Conservation (phyloP, 345 rosid species). For the Euphorbia lathyris region DNA sequence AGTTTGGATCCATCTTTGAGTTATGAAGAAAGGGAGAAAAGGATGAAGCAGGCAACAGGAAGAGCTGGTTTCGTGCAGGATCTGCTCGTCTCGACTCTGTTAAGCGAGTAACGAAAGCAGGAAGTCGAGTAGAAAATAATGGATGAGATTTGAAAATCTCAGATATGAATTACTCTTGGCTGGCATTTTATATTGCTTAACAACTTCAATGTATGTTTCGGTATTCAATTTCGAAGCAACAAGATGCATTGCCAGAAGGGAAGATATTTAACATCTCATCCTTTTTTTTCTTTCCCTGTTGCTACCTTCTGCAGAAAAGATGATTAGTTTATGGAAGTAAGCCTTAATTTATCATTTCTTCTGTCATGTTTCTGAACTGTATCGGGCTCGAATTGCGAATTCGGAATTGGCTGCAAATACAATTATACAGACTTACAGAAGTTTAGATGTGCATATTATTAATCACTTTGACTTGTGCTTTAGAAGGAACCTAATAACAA, state of each 20-base stretch:
- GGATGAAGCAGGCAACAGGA: constrained; percentile 49
- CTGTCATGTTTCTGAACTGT: constrained; percentile 6
- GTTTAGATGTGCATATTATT: no score
- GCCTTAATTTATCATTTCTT: constrained; percentile 5
- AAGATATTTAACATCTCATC: constrained; percentile 9
- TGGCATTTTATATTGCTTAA: constrained; percentile 6
- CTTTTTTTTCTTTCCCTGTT: constrained; percentile 1
- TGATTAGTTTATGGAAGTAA: constrained; percentile 12
- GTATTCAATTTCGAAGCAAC: constrained; percentile 7
- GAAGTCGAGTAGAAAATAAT: constrained; percentile 28
- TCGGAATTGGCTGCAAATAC: not conserved
- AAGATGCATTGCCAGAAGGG: not conserved
- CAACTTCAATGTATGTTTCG: constrained; percentile 9
- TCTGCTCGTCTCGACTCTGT: constrained; percentile 44
- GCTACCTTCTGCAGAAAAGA: constrained; percentile 20
- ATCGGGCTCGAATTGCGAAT: constrained; percentile 2
- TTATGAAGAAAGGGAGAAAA: constrained; percentile 49
- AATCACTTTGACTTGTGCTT: no score
- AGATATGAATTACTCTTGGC: constrained; percentile 20
- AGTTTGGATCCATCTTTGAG: constrained; percentile 63
- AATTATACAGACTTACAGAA: not conserved
- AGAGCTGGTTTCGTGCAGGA: constrained; percentile 56
- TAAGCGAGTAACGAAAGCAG: constrained; percentile 26
- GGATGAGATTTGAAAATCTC: constrained; percentile 16
- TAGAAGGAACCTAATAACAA: no score